Conservation (phyloP, 2,329 filamentous ascomycete genomes). For the Sporothrix brasiliensis region DNA sequence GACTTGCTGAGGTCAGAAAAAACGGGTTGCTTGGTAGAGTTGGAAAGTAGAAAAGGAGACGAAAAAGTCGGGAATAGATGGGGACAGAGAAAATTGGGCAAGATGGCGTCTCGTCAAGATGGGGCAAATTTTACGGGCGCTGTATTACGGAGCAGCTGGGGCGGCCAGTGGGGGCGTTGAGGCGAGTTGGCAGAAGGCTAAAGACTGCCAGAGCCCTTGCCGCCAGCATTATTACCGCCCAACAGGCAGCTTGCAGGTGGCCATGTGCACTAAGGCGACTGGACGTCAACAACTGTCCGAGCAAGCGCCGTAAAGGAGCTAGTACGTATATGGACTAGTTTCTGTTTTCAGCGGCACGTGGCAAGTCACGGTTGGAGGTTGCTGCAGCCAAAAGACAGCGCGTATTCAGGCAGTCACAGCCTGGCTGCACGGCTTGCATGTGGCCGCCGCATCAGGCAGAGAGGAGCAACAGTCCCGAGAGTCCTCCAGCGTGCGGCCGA, state of each 20-base stretch:
- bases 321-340: slow-evolving; percentile 10
- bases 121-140: slow-evolving; percentile 31
- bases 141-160: not conserved
- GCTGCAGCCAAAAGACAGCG: not conserved
- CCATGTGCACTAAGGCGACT: not conserved
- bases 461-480: not conserved
- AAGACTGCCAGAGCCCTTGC: not conserved
- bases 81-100: slow-evolving; percentile 28
- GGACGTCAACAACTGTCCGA: not conserved
- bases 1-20: slow-evolving; percentile 17
- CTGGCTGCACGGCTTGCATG: slow-evolving; percentile 14
- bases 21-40: not conserved
- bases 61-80: slow-evolving; percentile 28
- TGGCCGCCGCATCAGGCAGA: slow-evolving; percentile 11
- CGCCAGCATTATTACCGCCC: not conserved
- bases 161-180: slow-evolving; percentile 4
- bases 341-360: slow-evolving; percentile 32
- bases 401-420: slow-evolving; percentile 14
- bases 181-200: not conserved
- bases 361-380: slow-evolving; percentile 36
- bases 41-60: slow-evolving; percentile 25
- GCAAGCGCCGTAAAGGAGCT: slow-evolving; percentile 10
- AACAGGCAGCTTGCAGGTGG: not conserved
- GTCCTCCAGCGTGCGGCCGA: not conserved
- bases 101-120: slow-evolving; percentile 25